Base-by-base conservation (phyloP, 1,284 basidiomycete genomes). In the Vanrija sp. region DNA sequence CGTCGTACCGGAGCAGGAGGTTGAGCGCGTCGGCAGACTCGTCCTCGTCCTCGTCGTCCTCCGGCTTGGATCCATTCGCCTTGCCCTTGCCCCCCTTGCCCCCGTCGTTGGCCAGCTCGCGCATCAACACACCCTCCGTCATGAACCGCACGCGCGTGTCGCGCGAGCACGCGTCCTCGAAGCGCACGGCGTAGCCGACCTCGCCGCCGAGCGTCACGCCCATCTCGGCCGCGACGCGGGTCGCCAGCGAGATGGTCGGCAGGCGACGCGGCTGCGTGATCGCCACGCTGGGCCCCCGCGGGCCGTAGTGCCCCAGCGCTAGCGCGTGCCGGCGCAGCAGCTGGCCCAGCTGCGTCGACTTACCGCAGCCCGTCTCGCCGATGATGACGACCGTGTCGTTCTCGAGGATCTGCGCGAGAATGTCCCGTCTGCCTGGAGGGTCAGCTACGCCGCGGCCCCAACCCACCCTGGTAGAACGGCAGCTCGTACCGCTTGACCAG, bases 291-390 rank as follows among this genome's bases (percentile, higher is more conserved):
- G 88, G 86, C 4, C 79, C 79, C 36, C 80, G 80, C 1, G 53
- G 31, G 20, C 52, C 44, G 46, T 60, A 73, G 47, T 71, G 55
- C 12, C 63, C 60, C 3, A 63, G 54, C 2, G 71, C 63, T 9
- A 63, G 43, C 9, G 49, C 20, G 54, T 75, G 68, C 4, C 65
- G 84, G 45, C 92, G 82, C 23, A 98, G 79, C 66, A 94, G 91
- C 73, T 95, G 89, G 0, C 93, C 91, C 25, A 95, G 83, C 79
- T 95, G 94, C 45, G 95, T 98, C 0, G 95, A 97, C 78, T 98
- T 98, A 58, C 95, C 95, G 23, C 92, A 96, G 36, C 95, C 96
- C 0, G 95, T 98, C 77, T 98, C 95, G 49, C 94, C 95, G 16
- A 98, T 80, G 22, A 98, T 81, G 47, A 98, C 85, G 1, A 89